A percentile compares a stretch with the other conserved stretches of the same genome.
Evolutionary conservation across 768 basidiomycete species (phyloP).

Genomic region (Chalciporus pseudorubinellus): DNA sequence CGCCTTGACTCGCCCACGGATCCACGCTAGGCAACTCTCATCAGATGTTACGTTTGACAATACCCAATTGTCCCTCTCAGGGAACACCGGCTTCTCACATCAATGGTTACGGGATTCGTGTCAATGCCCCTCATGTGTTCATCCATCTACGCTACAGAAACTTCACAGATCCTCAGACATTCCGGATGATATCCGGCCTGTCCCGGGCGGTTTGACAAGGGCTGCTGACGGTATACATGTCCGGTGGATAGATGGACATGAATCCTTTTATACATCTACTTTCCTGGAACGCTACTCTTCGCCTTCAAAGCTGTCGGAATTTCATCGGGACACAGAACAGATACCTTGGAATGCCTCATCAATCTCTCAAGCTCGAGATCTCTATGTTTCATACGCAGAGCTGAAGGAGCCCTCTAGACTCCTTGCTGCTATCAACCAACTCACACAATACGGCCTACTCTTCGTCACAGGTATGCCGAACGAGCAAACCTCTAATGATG

Average conservation of each 20-base stretch:
- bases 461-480: constrained; percentile 73
- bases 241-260: constrained; percentile 59
- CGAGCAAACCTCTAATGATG: constrained; percentile 51
- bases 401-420: constrained; percentile 47
- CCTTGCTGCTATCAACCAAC: constrained; percentile 61
- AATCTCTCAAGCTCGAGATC: constrained; percentile 37
- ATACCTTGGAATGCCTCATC: constrained; percentile 46
- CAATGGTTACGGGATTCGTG: constrained; percentile 88
- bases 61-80: constrained; percentile 15
- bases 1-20: neutral
- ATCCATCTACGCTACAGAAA: constrained; percentile 78
- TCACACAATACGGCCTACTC: constrained; percentile 68
- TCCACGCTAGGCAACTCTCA: constrained; percentile 4
- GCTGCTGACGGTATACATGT: constrained; percentile 46
- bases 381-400: constrained; percentile 56
- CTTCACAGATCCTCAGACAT: constrained; percentile 69
- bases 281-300: constrained; percentile 53
- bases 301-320: constrained; percentile 32
- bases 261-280: constrained; percentile 48
- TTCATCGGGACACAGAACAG: constrained; percentile 43
- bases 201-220: constrained; percentile 40
- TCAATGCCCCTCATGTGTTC: constrained; percentile 66
- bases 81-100: constrained; percentile 54
- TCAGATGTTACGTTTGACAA: constrained; percentile 12
- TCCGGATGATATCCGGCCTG: constrained; percentile 47